These are phyloP conservation scores for Platanthera zijinensis DNA, from an alignment of 106 monocot genomes.

Conservation along the genomic window DNA sequence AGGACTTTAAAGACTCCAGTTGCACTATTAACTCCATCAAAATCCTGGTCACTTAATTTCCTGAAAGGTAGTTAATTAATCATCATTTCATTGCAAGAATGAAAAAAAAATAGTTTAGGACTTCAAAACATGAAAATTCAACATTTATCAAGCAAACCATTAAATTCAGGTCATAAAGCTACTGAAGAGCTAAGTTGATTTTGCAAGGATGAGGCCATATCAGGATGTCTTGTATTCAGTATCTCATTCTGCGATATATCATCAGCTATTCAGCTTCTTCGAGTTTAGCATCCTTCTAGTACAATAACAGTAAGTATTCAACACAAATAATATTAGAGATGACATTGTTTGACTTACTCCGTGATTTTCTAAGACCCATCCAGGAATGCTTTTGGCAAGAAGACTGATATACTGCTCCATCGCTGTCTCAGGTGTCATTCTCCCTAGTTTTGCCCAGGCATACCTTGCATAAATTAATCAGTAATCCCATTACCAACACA, in stretches of 20 bases:
- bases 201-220: not conserved
- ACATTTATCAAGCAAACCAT: not conserved
- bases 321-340: not conserved
- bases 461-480: constrained; percentile 44
- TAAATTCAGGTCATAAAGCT: not conserved
- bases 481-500: constrained; percentile 5
- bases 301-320: not conserved
- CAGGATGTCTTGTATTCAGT: not conserved
- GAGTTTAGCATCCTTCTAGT: constrained; percentile 13
- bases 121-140: not conserved
- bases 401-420: constrained; percentile 61
- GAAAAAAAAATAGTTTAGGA: not conserved
- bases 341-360: constrained; percentile 18
- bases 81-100: not conserved
- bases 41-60: not conserved
- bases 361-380: constrained; percentile 24
- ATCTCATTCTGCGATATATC: not conserved
- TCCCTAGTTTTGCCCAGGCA: constrained; percentile 60
- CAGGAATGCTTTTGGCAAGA: constrained; percentile 49
- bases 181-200: constrained; percentile 8
- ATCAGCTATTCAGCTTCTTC: constrained; percentile 1
- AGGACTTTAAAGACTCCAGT: not conserved
- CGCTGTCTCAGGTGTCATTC: constrained; percentile 55
- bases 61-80: not conserved
- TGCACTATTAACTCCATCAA: not conserved